Evolutionary conservation across 2,329 filamentous ascomycete genomes (phyloP).

Genomic region (Lachnum nothofagi): DNA sequence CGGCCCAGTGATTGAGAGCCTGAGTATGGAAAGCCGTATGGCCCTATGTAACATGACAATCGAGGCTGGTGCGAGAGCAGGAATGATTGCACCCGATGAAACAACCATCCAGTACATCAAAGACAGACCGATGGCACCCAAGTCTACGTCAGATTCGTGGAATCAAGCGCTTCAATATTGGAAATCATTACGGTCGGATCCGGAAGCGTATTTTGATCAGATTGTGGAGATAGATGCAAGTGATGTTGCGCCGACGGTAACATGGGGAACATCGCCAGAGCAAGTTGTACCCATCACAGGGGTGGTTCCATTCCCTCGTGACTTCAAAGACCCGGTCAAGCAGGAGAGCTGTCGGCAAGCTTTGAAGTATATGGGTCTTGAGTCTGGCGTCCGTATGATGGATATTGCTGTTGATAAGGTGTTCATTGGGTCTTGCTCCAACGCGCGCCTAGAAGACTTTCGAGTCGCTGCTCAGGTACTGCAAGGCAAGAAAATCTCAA

Average conservation of each 20-base stretch:
- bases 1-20: slow-evolving; percentile 79
- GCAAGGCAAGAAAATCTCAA: slow-evolving; percentile 77
- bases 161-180: slow-evolving; percentile 83
- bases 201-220: slow-evolving; percentile 82
- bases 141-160: slow-evolving; percentile 81
- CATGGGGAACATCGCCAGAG: slow-evolving; percentile 95
- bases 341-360: slow-evolving; percentile 75
- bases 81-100: slow-evolving; percentile 94
- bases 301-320: slow-evolving; percentile 82
- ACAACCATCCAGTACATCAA: slow-evolving; percentile 93
- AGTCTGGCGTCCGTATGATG: slow-evolving; percentile 79
- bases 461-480: slow-evolving; percentile 81
- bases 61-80: slow-evolving; percentile 88
- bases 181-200: slow-evolving; percentile 77
- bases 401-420: slow-evolving; percentile 93
- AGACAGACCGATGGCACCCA: slow-evolving; percentile 83
- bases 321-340: slow-evolving; percentile 73
- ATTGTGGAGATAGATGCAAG: slow-evolving; percentile 86
- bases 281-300: slow-evolving; percentile 91
- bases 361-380: slow-evolving; percentile 94
- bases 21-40: slow-evolving; percentile 98
- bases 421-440: slow-evolving; percentile 97
- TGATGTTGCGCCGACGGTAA: slow-evolving; percentile 88
- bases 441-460: slow-evolving; percentile 92
- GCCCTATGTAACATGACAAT: slow-evolving; percentile 99